phyloP scores from a whole-genome alignment of 2,329 filamentous ascomycete species.

The Penicillium capsulatum region DNA sequence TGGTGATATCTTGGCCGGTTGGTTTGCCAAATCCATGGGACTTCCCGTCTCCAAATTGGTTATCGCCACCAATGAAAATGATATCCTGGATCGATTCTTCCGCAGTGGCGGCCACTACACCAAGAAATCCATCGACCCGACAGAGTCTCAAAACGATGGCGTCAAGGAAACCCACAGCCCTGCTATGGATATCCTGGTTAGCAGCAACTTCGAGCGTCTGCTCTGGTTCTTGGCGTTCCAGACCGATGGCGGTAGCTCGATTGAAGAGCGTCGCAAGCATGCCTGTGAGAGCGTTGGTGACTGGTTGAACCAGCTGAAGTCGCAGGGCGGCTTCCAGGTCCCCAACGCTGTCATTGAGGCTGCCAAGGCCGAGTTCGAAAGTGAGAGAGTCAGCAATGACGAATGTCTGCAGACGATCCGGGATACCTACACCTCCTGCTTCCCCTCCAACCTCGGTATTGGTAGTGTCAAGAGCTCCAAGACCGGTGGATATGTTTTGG shows the following conservation, averaged over 20 bases:
- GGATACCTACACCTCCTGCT: constrained; percentile 52
- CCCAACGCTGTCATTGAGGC: constrained; percentile 66
- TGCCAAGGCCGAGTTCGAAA: constrained; percentile 73
- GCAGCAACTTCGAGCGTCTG: constrained; percentile 92
- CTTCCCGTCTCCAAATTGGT: constrained; percentile 83
- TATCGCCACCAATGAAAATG: constrained; percentile 75
- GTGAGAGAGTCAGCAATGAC: constrained; percentile 62
- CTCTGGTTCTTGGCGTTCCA: constrained; percentile 85
- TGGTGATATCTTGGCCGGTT: constrained; percentile 82
- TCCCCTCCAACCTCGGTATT: constrained; percentile 43
- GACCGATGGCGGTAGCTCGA: constrained; percentile 48
- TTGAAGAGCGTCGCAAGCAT: constrained; percentile 45
- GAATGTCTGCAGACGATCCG: constrained; percentile 67
- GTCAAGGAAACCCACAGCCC: constrained; percentile 90
- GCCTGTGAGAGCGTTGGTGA: constrained; percentile 68
- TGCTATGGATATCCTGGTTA: constrained; percentile 96
- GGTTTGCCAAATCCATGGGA: constrained; percentile 87
- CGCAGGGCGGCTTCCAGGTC: constrained; percentile 76
- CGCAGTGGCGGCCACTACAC: constrained; percentile 76
- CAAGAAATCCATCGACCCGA: constrained; percentile 61
- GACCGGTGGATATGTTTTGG: constrained; percentile 70
- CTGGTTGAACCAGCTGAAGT: constrained; percentile 80
- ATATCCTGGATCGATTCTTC: constrained; percentile 95
- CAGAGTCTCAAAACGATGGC: constrained; percentile 48
- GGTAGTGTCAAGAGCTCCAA: constrained; percentile 35